Evolutionary conservation across 108 stramenopile species (phyloP), one percentile per base, ranked within the genome.

Genomic region (Parmales sp.): DNA sequence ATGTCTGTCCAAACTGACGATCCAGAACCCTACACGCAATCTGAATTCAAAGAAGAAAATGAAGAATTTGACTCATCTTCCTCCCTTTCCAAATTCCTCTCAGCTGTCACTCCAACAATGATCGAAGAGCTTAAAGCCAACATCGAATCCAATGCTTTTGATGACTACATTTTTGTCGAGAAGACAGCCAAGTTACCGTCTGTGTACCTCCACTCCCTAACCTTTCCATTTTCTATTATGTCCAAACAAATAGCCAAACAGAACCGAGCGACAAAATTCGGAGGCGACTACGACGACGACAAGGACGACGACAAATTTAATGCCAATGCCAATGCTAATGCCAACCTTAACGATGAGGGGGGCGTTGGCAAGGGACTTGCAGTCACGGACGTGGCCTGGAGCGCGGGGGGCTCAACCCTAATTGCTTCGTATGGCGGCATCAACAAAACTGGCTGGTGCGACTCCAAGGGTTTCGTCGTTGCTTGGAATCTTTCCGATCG

Each of bases 361-460:
- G 29, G 13, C 3, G 13, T 60, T 29, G 3, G 6, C n/a, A n/a
- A n/a, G 31, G 54, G 46, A 23, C 16, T 48, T n/a, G 60, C 28
- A 31, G 23, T 28, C 64, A 65, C 64, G 16, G 37, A 20, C 23
- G 64, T 65, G 2, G 64, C 64, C 20, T 65, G 64, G 64, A 65
- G 29, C 37, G 39, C 38, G 7, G 25, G 38, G 20, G 64, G 64
- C 19, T 20, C 39, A 11, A 41, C 29, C 16, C 6, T 65, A 23
- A 25, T 41, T 8, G 64, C 64, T 2, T 23, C 64, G 4, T 65
- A 28, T 39, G 39, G 54, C 54, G 3, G 29, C 11, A 28, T 34
- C 26, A 34, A 60, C 54, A 60, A 60, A 1, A 11, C 29, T 28
- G 41, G 54, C 36, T 0, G 64, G 68, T 23, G 67, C 74, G 0